Percentiles rank a stretch among this genome's conserved stretches.
Evolutionary conservation across 2,329 filamentous ascomycete species (phyloP).

Genomic region (Scopulariopsis brevicaulis): DNA sequence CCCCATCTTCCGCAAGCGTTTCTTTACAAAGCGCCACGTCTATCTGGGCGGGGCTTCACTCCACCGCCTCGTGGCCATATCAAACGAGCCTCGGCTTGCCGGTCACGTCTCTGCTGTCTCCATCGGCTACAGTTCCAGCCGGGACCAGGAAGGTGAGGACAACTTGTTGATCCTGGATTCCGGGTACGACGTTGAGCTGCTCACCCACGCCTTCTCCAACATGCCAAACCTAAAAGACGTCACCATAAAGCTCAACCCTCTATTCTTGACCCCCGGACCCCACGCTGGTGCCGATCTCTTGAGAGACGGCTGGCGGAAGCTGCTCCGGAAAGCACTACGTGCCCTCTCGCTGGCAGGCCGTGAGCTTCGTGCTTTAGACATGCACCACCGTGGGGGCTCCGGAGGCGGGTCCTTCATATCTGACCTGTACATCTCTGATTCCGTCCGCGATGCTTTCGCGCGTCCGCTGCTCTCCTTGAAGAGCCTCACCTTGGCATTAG

Average conservation of each 20-base stretch:
- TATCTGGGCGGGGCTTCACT: neutral
- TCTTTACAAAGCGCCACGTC: constrained; percentile 2
- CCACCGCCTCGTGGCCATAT: neutral
- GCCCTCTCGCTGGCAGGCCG: neutral
- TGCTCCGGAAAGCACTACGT: neutral
- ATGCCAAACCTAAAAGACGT: neutral
- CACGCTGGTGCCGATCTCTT: neutral
- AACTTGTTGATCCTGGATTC: neutral
- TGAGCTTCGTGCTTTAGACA: neutral
- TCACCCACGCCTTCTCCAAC: neutral
- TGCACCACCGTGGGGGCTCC: neutral
- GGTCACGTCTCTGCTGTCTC: neutral
- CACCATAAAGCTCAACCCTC: neutral
- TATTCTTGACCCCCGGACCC: neutral
- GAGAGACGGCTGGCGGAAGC: neutral
- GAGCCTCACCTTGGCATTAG: neutral
- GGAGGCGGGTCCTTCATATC: neutral
- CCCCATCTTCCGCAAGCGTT: neutral
- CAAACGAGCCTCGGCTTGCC: neutral
- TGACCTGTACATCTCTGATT: neutral
- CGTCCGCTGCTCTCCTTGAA: neutral
- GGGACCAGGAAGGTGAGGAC: neutral
- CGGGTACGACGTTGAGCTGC: neutral
- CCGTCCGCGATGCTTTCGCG: neutral
- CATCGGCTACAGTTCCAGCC: neutral